These are phyloP conservation scores for Eucommia ulmoides DNA, from an alignment of 257 asterid genomes.

Conservation along the genomic window DNA sequence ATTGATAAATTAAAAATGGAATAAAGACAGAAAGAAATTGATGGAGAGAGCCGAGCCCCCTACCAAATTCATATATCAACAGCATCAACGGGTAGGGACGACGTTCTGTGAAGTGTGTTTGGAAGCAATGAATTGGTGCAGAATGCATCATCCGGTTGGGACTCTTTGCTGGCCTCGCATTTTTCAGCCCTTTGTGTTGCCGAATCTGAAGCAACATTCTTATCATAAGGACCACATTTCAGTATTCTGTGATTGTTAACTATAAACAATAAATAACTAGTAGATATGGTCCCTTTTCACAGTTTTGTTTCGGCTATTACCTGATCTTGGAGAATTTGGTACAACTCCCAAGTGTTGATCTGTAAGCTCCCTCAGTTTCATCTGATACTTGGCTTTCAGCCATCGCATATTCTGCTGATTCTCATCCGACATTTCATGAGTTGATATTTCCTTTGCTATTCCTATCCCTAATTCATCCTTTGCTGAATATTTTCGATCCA, in stretches of 20 bases:
- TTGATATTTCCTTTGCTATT: constrained; percentile 5
- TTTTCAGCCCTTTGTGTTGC: constrained; percentile 12
- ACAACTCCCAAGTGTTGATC: constrained; percentile 16
- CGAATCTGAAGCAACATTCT: constrained; percentile 7
- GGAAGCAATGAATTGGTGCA: background rate
- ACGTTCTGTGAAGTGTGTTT: constrained; percentile 6
- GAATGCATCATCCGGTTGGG: too few relatives aligned
- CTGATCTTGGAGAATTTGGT: constrained; percentile 10
- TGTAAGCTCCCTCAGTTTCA: constrained; percentile 15
- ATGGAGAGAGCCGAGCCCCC: too few relatives aligned
- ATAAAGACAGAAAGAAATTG: too few relatives aligned
- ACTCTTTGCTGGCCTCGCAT: background rate
- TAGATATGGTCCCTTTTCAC: too few relatives aligned
- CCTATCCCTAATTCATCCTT: constrained; percentile 9
- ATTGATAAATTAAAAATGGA: too few relatives aligned
- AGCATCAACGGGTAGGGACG: constrained; percentile 25
- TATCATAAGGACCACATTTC: too few relatives aligned
- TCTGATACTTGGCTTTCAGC: constrained; percentile 25
- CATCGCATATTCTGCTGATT: constrained; percentile 28
- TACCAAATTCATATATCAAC: constrained; percentile 9
- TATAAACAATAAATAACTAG: too few relatives aligned
- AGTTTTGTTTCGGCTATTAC: too few relatives aligned
- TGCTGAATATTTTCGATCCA: constrained; percentile 8
- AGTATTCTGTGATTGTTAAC: too few relatives aligned
- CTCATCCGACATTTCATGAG: constrained; percentile 10